Percentiles rank a stretch among this genome's conserved stretches.
Conservation (phyloP, 768 basidiomycete genomes). For the Leccinum subgranulosum region DNA sequence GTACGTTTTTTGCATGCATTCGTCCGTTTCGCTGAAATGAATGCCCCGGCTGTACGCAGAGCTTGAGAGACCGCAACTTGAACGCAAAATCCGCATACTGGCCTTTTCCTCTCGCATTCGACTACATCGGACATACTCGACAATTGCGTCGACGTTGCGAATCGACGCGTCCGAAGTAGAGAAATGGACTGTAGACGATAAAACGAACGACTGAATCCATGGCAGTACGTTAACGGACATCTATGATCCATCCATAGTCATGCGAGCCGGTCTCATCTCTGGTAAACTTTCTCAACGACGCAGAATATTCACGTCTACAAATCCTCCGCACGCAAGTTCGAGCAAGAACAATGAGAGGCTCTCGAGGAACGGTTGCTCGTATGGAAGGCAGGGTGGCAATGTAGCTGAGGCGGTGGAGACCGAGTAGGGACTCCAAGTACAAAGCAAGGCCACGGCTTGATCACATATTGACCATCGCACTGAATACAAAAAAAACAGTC, state of each 20-base stretch:
- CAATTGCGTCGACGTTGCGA: slow-evolving; percentile 64
- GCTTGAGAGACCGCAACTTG: slow-evolving; percentile 56
- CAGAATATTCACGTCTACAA: slow-evolving; percentile 71
- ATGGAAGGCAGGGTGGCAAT: slow-evolving; percentile 56
- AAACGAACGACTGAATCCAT: slow-evolving; percentile 8
- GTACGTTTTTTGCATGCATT: slow-evolving; percentile 36
- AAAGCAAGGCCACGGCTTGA: slow-evolving; percentile 19
- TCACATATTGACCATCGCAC: background rate
- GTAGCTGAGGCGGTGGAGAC: slow-evolving; percentile 20
- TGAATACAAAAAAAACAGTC: no score
- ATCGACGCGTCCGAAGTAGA: slow-evolving; percentile 68
- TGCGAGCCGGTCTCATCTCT: slow-evolving; percentile 72
- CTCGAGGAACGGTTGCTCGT: slow-evolving; percentile 68
- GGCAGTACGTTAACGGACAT: background rate
- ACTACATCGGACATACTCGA: slow-evolving; percentile 71
- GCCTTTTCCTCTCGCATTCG: slow-evolving; percentile 74
- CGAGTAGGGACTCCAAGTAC: slow-evolving; percentile 22
- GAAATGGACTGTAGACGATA: slow-evolving; percentile 86
- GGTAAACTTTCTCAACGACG: slow-evolving; percentile 81
- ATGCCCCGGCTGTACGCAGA: slow-evolving; percentile 32
- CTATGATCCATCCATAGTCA: slow-evolving; percentile 44
- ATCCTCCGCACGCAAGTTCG: slow-evolving; percentile 73
- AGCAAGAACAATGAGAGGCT: slow-evolving; percentile 73
- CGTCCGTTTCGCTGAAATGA: background rate
- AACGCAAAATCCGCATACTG: slow-evolving; percentile 79